Conservation (phyloP, 1,139 yeast genomes). For the Yamadazyma kanchanaburiensis region DNA sequence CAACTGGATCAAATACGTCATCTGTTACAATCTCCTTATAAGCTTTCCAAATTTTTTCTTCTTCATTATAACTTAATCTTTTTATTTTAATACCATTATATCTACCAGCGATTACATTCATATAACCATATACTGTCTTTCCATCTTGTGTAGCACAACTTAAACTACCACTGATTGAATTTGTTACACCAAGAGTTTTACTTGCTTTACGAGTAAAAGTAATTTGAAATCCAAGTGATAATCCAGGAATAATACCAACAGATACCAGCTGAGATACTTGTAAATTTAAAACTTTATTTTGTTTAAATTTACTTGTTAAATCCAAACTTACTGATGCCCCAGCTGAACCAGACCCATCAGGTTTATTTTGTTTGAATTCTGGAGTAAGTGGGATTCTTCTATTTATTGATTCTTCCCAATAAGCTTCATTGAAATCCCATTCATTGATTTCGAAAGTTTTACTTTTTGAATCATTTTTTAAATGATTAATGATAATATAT, state of each 20-base stretch:
- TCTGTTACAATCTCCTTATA: neutral
- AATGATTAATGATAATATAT: constrained; percentile 5
- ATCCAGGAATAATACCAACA: constrained; percentile 6
- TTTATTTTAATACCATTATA: constrained; percentile 8
- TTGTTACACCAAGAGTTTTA: constrained; percentile 3
- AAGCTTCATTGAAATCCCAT: constrained; percentile 10
- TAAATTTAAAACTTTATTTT: constrained; percentile 2
- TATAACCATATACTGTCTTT: constrained; percentile 7
- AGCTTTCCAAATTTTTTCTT: constrained; percentile 1
- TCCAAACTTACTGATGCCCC: constrained; percentile 5
- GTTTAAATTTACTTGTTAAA: constrained; percentile 3
- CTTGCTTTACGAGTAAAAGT: constrained; percentile 1
- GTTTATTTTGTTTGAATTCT: constrained; percentile 7
- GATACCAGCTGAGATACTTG: constrained; percentile 3
- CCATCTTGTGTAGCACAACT: constrained; percentile 12
- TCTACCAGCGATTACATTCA: constrained; percentile 4
- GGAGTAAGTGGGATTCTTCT: constrained; percentile 7
- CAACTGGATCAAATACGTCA: constrained; percentile 6
- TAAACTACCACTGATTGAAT: constrained; percentile 4
- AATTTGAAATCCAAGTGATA: constrained; percentile 5
- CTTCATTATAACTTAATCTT: constrained; percentile 2
- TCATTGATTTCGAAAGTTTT: constrained; percentile 6
- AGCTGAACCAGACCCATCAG: constrained; percentile 12
- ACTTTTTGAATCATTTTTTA: neutral
- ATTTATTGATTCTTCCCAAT: neutral